A percentile compares a stretch with the other conserved stretches of the same genome.
These are phyloP conservation scores for Yamadazyma dushanensis DNA, from an alignment of 1,139 yeast species.

Conservation along the genomic window DNA sequence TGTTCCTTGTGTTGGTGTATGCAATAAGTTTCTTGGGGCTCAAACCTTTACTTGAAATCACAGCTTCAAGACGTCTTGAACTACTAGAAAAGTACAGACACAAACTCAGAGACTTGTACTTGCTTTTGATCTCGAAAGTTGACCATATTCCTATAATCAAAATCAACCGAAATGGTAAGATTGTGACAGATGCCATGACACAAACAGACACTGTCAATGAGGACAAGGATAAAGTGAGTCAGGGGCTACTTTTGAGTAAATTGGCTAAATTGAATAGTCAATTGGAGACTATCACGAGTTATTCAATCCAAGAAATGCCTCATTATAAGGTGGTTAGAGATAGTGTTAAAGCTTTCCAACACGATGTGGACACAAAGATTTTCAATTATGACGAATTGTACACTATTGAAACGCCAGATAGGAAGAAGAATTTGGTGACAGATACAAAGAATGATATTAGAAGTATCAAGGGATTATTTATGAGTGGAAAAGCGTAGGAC, in stretches of 20 bases:
- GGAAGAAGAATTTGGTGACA: constrained; percentile 32
- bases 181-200: constrained; percentile 39
- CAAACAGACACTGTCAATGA: constrained; percentile 37
- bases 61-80: constrained; percentile 32
- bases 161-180: constrained; percentile 27
- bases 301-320: constrained; percentile 32
- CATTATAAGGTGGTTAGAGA: constrained; percentile 32
- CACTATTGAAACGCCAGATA: constrained; percentile 15
- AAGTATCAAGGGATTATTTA: constrained; percentile 43
- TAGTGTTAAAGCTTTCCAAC: constrained; percentile 38
- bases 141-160: constrained; percentile 44
- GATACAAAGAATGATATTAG: constrained; percentile 44
- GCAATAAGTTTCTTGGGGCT: constrained; percentile 33
- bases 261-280: constrained; percentile 24
- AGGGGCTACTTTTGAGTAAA: constrained; percentile 23
- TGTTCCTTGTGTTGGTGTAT: constrained; percentile 30
- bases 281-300: constrained; percentile 30
- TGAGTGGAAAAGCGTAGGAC: constrained; percentile 39
- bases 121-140: constrained; percentile 35
- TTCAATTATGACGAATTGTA: constrained; percentile 35
- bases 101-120: constrained; percentile 37
- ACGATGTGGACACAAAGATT: constrained; percentile 35
- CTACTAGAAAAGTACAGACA: constrained; percentile 34
- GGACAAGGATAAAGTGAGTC: constrained; percentile 28
- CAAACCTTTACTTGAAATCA: constrained; percentile 38